phyloP scores from a whole-genome alignment of 2,329 filamentous ascomycete genomes.

The Aphanocladium album region DNA sequence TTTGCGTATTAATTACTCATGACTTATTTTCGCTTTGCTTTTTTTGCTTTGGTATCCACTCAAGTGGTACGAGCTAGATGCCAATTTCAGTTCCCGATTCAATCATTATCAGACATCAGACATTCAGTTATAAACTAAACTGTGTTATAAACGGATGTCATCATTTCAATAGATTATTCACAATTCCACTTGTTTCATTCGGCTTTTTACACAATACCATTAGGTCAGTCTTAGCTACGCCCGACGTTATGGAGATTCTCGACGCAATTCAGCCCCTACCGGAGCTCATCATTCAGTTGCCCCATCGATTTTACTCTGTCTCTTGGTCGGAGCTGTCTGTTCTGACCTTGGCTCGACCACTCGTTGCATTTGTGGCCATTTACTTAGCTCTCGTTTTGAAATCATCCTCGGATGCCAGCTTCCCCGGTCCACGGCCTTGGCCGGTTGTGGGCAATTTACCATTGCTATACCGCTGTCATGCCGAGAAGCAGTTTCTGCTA shows the following conservation, averaged over 20 bases:
- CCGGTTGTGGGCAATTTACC: constrained; percentile 4
- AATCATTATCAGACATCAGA: not conserved
- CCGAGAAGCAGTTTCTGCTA: not conserved
- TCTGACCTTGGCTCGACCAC: not conserved
- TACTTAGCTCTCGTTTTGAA: not conserved
- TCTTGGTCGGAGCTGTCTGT: not conserved
- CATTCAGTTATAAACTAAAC: not conserved
- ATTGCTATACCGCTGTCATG: constrained; percentile 2
- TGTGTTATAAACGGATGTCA: not conserved
- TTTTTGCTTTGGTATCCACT: not conserved
- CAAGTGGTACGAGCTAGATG: not conserved
- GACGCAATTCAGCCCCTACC: constrained; percentile 2
- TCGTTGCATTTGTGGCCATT: not conserved
- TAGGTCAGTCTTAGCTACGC: not conserved
- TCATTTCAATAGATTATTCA: not conserved
- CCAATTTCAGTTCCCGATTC: no score
- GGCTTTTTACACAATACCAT: no score
- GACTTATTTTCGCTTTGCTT: not conserved
- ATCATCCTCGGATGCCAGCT: not conserved
- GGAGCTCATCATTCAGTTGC: not conserved
- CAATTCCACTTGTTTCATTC: not conserved
- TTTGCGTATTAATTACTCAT: not conserved
- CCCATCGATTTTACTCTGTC: not conserved
- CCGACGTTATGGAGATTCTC: constrained; percentile 1
- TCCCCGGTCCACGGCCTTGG: not conserved